Conservation (phyloP, 495 filamentous ascomycete species). For the Lasiosphaeris hirsuta region DNA sequence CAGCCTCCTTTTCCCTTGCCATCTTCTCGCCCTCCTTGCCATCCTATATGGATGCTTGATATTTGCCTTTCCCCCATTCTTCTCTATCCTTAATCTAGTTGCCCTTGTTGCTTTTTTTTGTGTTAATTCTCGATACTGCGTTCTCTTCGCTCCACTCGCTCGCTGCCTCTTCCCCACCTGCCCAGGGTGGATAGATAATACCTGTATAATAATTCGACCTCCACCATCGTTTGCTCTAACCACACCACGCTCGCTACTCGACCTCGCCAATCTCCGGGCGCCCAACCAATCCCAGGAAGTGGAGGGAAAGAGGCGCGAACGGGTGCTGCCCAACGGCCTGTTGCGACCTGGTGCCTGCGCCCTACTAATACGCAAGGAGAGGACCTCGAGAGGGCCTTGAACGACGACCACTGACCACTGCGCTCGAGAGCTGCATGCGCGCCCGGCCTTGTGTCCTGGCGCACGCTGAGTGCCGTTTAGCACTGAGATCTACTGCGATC, state of each 20-base stretch:
- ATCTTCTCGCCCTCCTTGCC: neutral
- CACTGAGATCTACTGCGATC: slow-evolving; percentile 1
- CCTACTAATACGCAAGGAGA: slow-evolving; percentile 12
- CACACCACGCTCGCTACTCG: too few species aligned
- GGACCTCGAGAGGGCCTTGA: neutral
- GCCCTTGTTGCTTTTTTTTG: neutral
- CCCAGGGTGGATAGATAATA: slow-evolving; percentile 15
- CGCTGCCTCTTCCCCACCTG: slow-evolving; percentile 11
- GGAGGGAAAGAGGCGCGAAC: neutral
- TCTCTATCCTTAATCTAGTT: slow-evolving; percentile 16
- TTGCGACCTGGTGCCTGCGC: neutral
- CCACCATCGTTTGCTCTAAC: neutral
- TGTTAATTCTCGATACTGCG: slow-evolving; percentile 19
- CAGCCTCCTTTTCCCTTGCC: neutral
- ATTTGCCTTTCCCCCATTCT: slow-evolving; percentile 11
- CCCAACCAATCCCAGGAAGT: neutral
- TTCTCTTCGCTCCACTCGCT: slow-evolving; percentile 28
- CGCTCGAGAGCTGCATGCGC: too few species aligned
- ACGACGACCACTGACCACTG: slow-evolving; percentile 8
- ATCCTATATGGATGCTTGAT: slow-evolving; percentile 16
- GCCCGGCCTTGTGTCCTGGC: too few species aligned
- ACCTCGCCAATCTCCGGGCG: neutral
- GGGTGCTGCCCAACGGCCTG: neutral
- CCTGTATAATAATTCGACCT: slow-evolving; percentile 16
- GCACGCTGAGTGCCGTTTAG: too few species aligned